Base-by-base conservation (phyloP, 2,329 filamentous ascomycete genomes). In the Achaetomium macrosporum region DNA sequence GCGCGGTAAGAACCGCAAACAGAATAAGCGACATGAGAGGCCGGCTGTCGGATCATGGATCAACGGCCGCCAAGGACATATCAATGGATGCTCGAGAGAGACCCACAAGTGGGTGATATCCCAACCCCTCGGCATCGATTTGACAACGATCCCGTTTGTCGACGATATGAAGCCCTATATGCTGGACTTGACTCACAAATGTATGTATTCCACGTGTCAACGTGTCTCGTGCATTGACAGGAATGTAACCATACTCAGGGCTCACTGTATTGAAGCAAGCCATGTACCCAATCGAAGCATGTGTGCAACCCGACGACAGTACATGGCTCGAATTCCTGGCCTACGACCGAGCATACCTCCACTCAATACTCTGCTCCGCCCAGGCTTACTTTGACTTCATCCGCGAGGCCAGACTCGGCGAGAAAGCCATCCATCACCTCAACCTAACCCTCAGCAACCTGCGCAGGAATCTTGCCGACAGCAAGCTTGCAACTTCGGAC, bases 1-100 rank as follows among this genome's bases (percentile, higher is more conserved):
- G 58, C 56, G 50, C 7, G 58, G 58, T 12, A 58, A 57, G 50
- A 60, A 60, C 46, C 53, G 54, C 33, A 57, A 53, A 42, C n/a
- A n/a, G n/a, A n/a, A n/a, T n/a, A n/a, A n/a, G n/a, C n/a, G n/a
- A n/a, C n/a, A n/a, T n/a, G n/a, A n/a, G n/a, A 43, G 30, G 13
- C 19, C 20, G 9, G 10, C 50, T 12, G 25, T 45, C 17, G 31
- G 46, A 8, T 57, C 55, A 7, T 59, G 57, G 57, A 56, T 52
- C 50, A 52, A 53, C 43, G 41, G 16, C 20, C 20, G 5, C 12
- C n/a, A n/a, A n/a, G n/a, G n/a, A n/a, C n/a, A n/a, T n/a, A n/a
- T n/a, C n/a, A n/a, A n/a, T n/a, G n/a, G n/a, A n/a, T n/a, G n/a
- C n/a, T n/a, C n/a, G n/a, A n/a, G n/a, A n/a, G n/a, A n/a, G n/a